Base-by-base conservation (phyloP, 768 basidiomycete genomes). In the Neoboletus subvelutipes region DNA sequence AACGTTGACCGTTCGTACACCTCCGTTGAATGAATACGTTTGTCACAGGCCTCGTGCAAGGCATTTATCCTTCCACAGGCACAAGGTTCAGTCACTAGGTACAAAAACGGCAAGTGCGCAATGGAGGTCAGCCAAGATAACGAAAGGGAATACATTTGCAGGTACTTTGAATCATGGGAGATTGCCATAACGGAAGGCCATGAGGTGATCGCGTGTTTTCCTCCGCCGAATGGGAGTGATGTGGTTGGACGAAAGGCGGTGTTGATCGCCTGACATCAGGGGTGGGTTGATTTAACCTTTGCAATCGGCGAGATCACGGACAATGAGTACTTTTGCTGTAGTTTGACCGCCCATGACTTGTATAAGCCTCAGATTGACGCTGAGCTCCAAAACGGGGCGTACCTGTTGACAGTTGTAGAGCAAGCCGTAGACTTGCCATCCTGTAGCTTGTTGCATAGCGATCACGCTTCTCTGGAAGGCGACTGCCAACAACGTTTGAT, bases 161-260 rank as follows among this genome's bases (percentile, higher is more conserved):
- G 42, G 34, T 28, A 13, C 45, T 37, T 53, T 37, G 28, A 42
- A 36, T n/a, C 62, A 51, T 43, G 54, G 43, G 53, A 65, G 56
- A 29, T 49, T 59, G 5, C 62, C 52, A 51, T 61, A 62, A 54
- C 28, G 36, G 28, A 48, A 15, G 31, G 31, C 42, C 72, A 71
- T 62, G 72, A 71, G 72, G 72, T 10, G 40, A 28, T 58, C 65
- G 65, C 69, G 61, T 73, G 72, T 59, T 40, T 39, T 31, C 28
- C 39, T 42, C 49, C 39, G 39, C 33, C 54, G 22, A 50, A 28
- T 26, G 41, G 45, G 53, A 58, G 41, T 48, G 36, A 43, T 36
- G n/a, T n/a, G 20, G n/a, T 6, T 29, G 40, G 37, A 47, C 6
- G 7, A 11, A 54, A 45, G 58, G 71, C 67, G 49, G 63, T 65